phyloP scores from a whole-genome alignment of 2,329 filamentous ascomycete genomes.

The Pestalotiopsis sp. region DNA sequence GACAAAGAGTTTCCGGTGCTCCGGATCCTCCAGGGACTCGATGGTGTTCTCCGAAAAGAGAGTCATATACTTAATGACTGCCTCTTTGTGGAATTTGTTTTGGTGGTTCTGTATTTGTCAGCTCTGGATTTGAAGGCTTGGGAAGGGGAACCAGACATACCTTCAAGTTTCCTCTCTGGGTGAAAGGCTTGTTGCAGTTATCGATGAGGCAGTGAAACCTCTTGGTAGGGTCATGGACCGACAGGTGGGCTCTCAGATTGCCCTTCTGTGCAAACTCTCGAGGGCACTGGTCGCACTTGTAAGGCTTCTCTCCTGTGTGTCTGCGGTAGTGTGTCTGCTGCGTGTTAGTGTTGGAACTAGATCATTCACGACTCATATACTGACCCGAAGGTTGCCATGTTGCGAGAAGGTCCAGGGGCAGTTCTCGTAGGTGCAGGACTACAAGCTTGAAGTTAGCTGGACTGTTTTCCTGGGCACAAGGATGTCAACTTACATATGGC shows the following conservation, averaged over 20 bases:
- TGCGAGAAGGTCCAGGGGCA: conserved; percentile 87
- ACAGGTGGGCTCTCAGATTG: conserved; percentile 82
- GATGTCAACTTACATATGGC: conserved; percentile 73
- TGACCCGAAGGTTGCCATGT: conserved; percentile 84
- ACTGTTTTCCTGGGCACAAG: conserved; percentile 21
- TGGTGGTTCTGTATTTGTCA: conserved; percentile 58
- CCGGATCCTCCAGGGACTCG: conserved; percentile 70
- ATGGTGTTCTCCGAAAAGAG: conserved; percentile 70
- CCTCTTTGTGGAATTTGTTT: conserved; percentile 87
- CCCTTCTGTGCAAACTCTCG: conserved; percentile 85
- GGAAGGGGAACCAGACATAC: conserved; percentile 42
- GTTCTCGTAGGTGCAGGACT: conserved; percentile 67
- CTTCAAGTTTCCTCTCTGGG: conserved; percentile 90
- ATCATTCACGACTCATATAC: conserved; percentile 20
- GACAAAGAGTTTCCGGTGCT: conserved; percentile 72
- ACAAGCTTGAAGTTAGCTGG: conserved; percentile 25
- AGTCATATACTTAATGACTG: conserved; percentile 68
- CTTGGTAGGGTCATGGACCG: conserved; percentile 77
- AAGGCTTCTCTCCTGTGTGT: conserved; percentile 87
- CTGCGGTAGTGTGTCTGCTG: conserved; percentile 79
- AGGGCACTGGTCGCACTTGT: conserved; percentile 76
- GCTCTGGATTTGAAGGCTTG: not conserved
- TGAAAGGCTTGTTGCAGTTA: conserved; percentile 85
- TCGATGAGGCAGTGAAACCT: conserved; percentile 82
- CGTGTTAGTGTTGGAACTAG: conserved; percentile 15